Evolutionary conservation across 1,284 basidiomycete species (phyloP), one percentile per base, ranked within the genome.

Genomic region (Ceratobasidium theobromae): DNA sequence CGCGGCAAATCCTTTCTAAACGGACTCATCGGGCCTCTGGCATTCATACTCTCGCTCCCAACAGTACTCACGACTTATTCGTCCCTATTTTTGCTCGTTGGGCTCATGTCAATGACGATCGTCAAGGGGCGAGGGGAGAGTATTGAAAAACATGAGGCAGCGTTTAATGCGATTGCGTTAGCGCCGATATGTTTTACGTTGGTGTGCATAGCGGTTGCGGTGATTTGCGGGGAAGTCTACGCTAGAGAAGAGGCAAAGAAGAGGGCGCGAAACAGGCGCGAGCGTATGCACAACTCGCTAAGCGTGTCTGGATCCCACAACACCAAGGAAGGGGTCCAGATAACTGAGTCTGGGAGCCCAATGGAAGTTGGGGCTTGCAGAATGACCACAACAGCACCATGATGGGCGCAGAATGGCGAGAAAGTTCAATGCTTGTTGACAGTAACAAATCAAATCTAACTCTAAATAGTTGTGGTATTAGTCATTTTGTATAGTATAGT

Each of bases 1-100:
- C 30, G n/a, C 18, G 60, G 60, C 1, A 65, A 65, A 45, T 38
- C 21, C 35, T 53, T 65, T 41, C 38, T 65, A 16, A 40, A 52
- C 23, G 60, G 60, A 4, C 23, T 53, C 25, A n/a, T 43, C 18
- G 60, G 60, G 12, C 60, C 60, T 43, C 49, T 65, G n/a, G 60
- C 60, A n/a, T 25, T 65, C 21, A 30, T 65, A 8, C 52, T 51
- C 5, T 48, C 60, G 4, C 49, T 65, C 4, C 60, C 60, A 14
- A 65, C 60, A 16, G 60, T 51, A 14, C 52, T 65, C 6, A 53
- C 60, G 18, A 65, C 60, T 16, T 65, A 65, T 23, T 53, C 60
- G 4, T 65, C 60, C 2, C 12, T 65, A 9, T 65, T 65, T 35
- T 18, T 65, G 5, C 49, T 65, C 14, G 38, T 51, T 6, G 60